Base-by-base conservation (phyloP, 2,329 filamentous ascomycete species). In the Epichloe gansuensis region DNA sequence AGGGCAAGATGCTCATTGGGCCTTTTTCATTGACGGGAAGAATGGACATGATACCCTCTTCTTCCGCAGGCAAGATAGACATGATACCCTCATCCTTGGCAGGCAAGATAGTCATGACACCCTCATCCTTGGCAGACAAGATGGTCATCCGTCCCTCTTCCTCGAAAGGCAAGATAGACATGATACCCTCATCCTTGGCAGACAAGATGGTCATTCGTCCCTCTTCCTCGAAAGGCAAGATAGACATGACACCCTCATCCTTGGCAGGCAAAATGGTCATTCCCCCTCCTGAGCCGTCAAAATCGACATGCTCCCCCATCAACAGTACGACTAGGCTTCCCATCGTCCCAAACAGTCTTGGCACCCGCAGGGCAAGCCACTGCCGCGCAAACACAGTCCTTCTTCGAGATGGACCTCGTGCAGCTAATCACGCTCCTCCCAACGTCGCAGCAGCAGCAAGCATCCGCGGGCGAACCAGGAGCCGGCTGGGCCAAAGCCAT, bases 361-460 rank as follows among this genome's bases (percentile, higher is more conserved):
- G 60, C 60, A 34, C 52, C 52, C 2, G 28, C 13, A 6, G 65
- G 62, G 46, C 64, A 67, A 6, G 53, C 34, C n/a, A 61, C 62
- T 7, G 34, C 51, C 2, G 57, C 44, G 56, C 63, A 69, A 48
- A 62, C 37, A 56, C 66, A 69, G 8, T 62, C 57, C 21, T 51
- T 35, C 28, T 54, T 50, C 8, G 53, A 12, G 45, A 56, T 55
- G 15, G 47, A 21, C 11, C 48, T 41, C n/a, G 52, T 54, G 57
- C 66, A 69, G 50, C 58, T 54, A 23, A 65, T 63, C 49, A 54
- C 57, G 6, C 43, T 45, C 6, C 52, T 48, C 8, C 55, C 54
- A 12, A 61, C 54, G 46, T 68, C 60, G 57, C 67, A 69, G 61
- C 66, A 69, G 61, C 66, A 69, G 61, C 65, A 69, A 9, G 53